These are phyloP conservation scores for Monosporascus sp. DNA, from an alignment of 2,329 filamentous ascomycete genomes.

Conservation along the genomic window DNA sequence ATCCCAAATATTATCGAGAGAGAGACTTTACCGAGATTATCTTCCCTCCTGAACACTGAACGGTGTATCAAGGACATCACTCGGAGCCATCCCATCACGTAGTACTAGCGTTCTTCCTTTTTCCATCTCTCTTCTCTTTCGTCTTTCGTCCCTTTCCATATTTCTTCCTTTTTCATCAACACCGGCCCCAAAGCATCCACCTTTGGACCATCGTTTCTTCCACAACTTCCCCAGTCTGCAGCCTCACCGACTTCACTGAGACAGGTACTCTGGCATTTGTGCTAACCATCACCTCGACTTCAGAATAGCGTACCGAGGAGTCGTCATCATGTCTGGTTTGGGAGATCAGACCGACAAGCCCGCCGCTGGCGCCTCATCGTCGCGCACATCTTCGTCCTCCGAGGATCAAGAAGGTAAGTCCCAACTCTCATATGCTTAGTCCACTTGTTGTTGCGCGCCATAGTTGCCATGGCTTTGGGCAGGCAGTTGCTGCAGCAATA, in stretches of 20 bases:
- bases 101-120: neutral
- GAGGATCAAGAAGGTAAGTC: neutral
- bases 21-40: neutral
- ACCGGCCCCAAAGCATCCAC: neutral
- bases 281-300: neutral
- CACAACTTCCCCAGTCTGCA: no score
- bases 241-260: no score
- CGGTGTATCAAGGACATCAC: no score
- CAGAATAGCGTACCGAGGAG: neutral
- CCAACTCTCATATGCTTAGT: neutral
- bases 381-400: neutral
- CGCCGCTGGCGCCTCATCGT: neutral
- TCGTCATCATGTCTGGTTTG: neutral
- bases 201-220: no score
- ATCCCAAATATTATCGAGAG: neutral
- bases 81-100: no score
- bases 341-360: neutral
- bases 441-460: neutral
- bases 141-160: neutral
- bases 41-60: neutral
- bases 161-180: neutral
- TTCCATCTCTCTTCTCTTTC: neutral
- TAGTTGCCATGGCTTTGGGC: neutral
- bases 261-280: no score
- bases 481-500: neutral